Base-by-base conservation (phyloP, 257 asterid species). In the Leonotis leonurus region DNA sequence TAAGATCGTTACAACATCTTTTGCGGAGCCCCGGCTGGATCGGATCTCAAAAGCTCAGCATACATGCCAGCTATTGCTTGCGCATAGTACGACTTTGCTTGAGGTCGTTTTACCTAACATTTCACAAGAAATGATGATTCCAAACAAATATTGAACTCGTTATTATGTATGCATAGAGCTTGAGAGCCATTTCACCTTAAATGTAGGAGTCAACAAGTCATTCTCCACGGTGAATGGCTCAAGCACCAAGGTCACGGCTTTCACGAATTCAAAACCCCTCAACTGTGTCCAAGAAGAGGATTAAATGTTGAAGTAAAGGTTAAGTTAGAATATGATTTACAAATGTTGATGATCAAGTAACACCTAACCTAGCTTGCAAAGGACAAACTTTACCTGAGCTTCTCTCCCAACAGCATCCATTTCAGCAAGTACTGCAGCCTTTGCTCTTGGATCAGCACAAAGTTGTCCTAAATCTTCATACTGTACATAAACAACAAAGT, bases 191-290 rank as follows among this genome's bases (percentile, higher is more conserved):
- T 56, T 24, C 78, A 88, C 98, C 96, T 91, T 91, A 73, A 88
- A 88, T 16, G 98, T 91, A 59, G 98, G 98, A 53, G 98, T 91
- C 64, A 91, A 78, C 65, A 91, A 86, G 68, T 72, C 95, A 57
- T 84, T 91, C 78, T 88, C 96, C 70, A 82, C 8, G 3, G 98
- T 85, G 76, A 91, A 88, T 20, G 96, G 98, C 78, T 91, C 98
- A 4, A 75, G 59, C 72, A 84, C 81, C 70, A 91, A 78, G 2
- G 94, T 84, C 27, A 91, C 80, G 24, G 92, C 90, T 79, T 91
- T 91, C 48, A 73, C 95, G 57, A 84, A 88, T 79, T 91, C 98
- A n/a, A 91, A 91, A 45, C 98, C 96, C 74, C 95, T 82, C 75
- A 88, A 64, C 98, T 91, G 85, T 39, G 10, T 20, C 18, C 29